A percentile compares a stretch with the other conserved stretches of the same genome.
Conservation (phyloP, 305 asterid species). For the Plantago rigida region DNA sequence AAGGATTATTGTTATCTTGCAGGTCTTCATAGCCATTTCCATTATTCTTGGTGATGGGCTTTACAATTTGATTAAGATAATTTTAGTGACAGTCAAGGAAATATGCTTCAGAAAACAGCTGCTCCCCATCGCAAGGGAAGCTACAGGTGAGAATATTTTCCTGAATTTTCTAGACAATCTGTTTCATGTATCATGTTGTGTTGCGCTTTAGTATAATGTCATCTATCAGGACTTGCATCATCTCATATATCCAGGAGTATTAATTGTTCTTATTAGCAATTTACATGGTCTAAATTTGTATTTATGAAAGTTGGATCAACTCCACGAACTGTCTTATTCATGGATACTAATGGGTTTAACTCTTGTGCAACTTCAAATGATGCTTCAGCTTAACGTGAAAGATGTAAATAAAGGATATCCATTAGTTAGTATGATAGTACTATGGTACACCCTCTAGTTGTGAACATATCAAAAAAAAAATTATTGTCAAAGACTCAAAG, state of each 20-base stretch:
- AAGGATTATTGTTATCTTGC: slow-evolving; percentile 21
- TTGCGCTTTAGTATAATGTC: not conserved
- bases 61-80: slow-evolving; percentile 76
- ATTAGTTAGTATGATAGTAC: not conserved
- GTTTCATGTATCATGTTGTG: slow-evolving; percentile 2
- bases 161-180: slow-evolving; percentile 15
- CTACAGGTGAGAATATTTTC: slow-evolving; percentile 39
- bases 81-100: slow-evolving; percentile 54
- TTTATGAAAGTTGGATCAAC: slow-evolving; percentile 6
- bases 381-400: not conserved
- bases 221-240: not conserved
- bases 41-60: slow-evolving; percentile 91
- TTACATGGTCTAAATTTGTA: not conserved
- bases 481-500: too few relatives aligned
- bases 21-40: slow-evolving; percentile 85
- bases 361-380: slow-evolving; percentile 15
- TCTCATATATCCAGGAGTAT: not conserved
- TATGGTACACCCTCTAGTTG: slow-evolving; percentile 1
- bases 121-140: slow-evolving; percentile 51
- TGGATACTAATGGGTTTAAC: not conserved
- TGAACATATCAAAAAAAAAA: too few relatives aligned
- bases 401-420: not conserved
- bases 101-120: slow-evolving; percentile 38
- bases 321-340: not conserved
- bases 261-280: not conserved